Percentiles rank a stretch among this genome's conserved stretches.
Conservation (phyloP, 140 eudicot genomes). For the Flaveria floridana region DNA sequence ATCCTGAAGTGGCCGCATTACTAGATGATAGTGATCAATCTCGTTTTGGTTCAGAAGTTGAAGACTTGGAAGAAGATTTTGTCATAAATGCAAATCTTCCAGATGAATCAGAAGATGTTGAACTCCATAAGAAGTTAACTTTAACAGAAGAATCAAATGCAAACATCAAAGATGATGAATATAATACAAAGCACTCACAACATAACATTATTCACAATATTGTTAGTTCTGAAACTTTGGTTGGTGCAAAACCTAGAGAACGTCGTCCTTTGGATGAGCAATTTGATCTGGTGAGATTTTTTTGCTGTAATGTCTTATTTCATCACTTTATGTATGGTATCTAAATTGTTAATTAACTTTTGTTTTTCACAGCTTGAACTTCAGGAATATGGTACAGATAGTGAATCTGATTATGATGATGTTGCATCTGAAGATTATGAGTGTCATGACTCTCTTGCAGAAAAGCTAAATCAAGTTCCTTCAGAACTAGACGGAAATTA, state of each 20-base stretch:
- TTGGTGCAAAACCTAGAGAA: conserved; percentile 51
- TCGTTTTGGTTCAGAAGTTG: conserved; percentile 75
- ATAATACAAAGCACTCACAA: conserved; percentile 16
- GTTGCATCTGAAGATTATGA: conserved; percentile 50
- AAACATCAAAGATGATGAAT: conserved; percentile 26
- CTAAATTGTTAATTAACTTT: background rate
- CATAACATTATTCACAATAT: background rate
- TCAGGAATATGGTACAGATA: conserved; percentile 82
- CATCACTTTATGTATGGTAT: background rate
- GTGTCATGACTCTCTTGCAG: conserved; percentile 52
- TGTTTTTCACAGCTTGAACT: conserved; percentile 70
- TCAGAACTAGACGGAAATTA: conserved; percentile 51
- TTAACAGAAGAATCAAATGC: conserved; percentile 25
- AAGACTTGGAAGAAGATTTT: conserved; percentile 94
- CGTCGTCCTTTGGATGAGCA: conserved; percentile 82
- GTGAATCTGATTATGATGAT: conserved; percentile 55
- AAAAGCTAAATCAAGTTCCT: conserved; percentile 55
- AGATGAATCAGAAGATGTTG: conserved; percentile 43
- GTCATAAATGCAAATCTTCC: conserved; percentile 67
- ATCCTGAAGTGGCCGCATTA: conserved; percentile 87
- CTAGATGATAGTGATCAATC: conserved; percentile 76
- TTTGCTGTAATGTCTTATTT: background rate
- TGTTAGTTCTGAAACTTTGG: conserved; percentile 23
- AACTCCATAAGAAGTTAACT: conserved; percentile 30
- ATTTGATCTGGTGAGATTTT: conserved; percentile 67